Conservation (phyloP, 371 early-diverging fungal species). For the Mucor circinelloides region DNA sequence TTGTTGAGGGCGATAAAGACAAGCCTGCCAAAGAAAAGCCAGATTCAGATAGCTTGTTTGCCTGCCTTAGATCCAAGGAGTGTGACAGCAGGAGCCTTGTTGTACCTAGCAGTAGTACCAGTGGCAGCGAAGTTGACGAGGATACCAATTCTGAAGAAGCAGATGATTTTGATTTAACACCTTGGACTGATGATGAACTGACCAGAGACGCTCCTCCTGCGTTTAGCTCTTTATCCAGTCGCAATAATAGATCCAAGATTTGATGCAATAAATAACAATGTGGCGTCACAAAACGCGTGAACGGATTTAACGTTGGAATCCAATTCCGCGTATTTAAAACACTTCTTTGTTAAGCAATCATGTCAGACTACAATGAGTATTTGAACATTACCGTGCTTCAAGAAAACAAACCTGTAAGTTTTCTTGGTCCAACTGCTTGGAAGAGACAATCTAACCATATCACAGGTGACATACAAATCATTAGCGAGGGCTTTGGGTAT, state of each 20-base stretch:
- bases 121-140: background rate
- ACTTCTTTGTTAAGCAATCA: background rate
- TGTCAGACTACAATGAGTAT: slow-evolving; percentile 18
- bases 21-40: background rate
- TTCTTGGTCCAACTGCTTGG: background rate
- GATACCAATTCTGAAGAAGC: background rate
- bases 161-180: slow-evolving; percentile 18
- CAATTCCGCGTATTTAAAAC: slow-evolving; percentile 1
- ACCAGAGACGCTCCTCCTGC: background rate
- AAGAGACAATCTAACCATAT: background rate
- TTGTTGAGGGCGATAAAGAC: slow-evolving; percentile 37
- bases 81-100: background rate
- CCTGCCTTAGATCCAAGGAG: slow-evolving; percentile 14
- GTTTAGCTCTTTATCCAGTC: background rate
- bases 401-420: slow-evolving; percentile 24
- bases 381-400: slow-evolving; percentile 14
- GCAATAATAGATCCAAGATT: slow-evolving; percentile 4
- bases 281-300: background rate
- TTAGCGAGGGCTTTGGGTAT: slow-evolving; percentile 19
- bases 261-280: background rate
- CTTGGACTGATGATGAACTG: slow-evolving; percentile 33
- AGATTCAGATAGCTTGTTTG: slow-evolving; percentile 17
- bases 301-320: background rate
- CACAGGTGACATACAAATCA: slow-evolving; percentile 24
- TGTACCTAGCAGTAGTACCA: background rate